Conservation (phyloP, 2,329 filamentous ascomycete species). For the Gremmenia infestans region DNA sequence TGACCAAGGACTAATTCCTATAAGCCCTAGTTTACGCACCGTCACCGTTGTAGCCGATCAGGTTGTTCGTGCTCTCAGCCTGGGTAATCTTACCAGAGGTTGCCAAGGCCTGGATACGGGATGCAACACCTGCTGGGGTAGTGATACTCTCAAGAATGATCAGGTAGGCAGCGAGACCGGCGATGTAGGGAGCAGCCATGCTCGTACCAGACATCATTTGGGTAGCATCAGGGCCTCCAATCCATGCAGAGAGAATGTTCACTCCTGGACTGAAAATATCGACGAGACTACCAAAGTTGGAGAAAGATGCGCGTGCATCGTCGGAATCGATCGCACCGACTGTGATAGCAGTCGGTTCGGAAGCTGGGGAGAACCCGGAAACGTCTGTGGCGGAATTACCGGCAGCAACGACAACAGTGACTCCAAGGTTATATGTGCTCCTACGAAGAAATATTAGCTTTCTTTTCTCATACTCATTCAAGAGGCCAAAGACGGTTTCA, state of each 20-base stretch:
- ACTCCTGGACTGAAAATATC: conserved; percentile 49
- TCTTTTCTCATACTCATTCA: too few relatives aligned
- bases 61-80: conserved; percentile 44
- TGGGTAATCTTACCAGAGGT: conserved; percentile 37
- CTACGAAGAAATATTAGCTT: too few relatives aligned
- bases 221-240: conserved; percentile 36
- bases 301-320: conserved; percentile 40
- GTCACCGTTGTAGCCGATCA: conserved; percentile 52
- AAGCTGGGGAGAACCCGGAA: conserved; percentile 42
- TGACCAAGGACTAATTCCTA: too few relatives aligned
- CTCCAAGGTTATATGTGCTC: conserved; percentile 30
- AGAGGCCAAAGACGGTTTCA: conserved; percentile 38
- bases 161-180: conserved; percentile 64
- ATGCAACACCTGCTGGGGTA: conserved; percentile 36
- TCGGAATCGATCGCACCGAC: conserved; percentile 43
- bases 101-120: conserved; percentile 35
- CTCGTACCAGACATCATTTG: conserved; percentile 53
- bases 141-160: conserved; percentile 43
- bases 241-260: conserved; percentile 43
- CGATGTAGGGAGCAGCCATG: conserved; percentile 64
- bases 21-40: conserved; percentile 22
- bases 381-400: conserved; percentile 44
- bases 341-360: conserved; percentile 43
- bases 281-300: conserved; percentile 45
- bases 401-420: conserved; percentile 49